Conservation (phyloP, 495 filamentous ascomycete species). For the Filosporella fistucella region DNA sequence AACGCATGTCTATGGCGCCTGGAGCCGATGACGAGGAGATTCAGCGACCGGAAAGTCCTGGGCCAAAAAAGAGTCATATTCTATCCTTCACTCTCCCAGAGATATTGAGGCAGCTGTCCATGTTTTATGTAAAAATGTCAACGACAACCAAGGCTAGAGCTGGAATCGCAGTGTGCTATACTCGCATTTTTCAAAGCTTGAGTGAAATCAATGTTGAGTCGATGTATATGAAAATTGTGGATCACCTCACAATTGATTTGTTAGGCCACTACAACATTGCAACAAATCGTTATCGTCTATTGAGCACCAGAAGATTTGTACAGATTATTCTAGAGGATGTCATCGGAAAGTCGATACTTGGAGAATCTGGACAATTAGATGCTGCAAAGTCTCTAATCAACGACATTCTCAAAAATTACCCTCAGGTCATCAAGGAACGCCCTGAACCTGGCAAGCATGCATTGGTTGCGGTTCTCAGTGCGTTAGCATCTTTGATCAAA, state of each 20-base stretch:
- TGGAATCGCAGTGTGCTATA: conserved; percentile 83
- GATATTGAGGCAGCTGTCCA: conserved; percentile 74
- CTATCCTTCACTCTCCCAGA: conserved; percentile 73
- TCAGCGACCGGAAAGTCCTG: conserved; percentile 62
- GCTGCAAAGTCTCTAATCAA: conserved; percentile 82
- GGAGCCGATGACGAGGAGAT: conserved; percentile 76
- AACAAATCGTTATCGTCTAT: conserved; percentile 82
- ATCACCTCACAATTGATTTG: conserved; percentile 75
- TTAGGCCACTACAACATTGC: conserved; percentile 70
- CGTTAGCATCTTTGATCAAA: conserved; percentile 71
- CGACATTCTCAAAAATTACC: conserved; percentile 88
- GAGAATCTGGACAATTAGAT: conserved; percentile 79
- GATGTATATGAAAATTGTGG: conserved; percentile 73
- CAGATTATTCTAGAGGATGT: conserved; percentile 80
- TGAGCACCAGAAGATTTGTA: conserved; percentile 81
- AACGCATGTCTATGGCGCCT: conserved; percentile 58
- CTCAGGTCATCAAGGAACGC: conserved; percentile 85
- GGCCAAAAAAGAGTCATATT: conserved; percentile 64
- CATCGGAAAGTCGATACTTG: conserved; percentile 75
- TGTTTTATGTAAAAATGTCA: conserved; percentile 74
- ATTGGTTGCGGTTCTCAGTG: conserved; percentile 72
- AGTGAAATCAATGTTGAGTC: conserved; percentile 73
- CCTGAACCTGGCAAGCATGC: conserved; percentile 87
- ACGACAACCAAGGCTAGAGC: conserved; percentile 78
- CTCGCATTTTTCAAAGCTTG: conserved; percentile 67